Base-by-base conservation (phyloP, 2,329 filamentous ascomycete species). In the Scedosporium dehoogii region DNA sequence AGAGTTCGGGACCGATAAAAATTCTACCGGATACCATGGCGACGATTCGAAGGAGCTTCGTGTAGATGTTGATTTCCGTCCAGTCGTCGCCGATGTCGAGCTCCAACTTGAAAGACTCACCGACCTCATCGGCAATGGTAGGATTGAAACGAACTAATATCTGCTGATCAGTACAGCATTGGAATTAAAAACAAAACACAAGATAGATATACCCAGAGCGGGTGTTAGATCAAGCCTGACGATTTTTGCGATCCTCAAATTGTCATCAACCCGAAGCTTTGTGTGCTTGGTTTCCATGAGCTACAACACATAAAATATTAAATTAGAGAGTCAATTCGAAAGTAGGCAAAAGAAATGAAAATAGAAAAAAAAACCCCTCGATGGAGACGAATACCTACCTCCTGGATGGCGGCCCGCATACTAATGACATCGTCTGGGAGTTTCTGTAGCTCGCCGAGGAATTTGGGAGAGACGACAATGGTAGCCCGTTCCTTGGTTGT, bases 1-100 rank as follows among this genome's bases (percentile, higher is more conserved):
- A 78, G 1, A 80, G 72, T 60, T 80, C 77, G 1, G 76, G 68
- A 4, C 79, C 79, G 29, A 81, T 72, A 60, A 81, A 81, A 29
- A 81, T 69, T 10, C 76, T 72, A 3, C 79, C 79, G 0, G 77
- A 79, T 0, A 77, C 73, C 63, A 75, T 75, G 58, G 76, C 77
- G 1, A 82, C 75, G 46, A 81, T 74, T 18, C 76, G 75, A 2
- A 80, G 70, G 4, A 82, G 67, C 7, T 70, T 72, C 9, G 70
- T 63, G 69, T 76, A 72, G 38, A 79, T 73, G n/a, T 73, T 73
- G 53, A 79, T 68, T 1, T 70, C 62, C 0, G 72, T 76, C 76
- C 77, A 81, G 55, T 76, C 74, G 18, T 69, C 64, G 51, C 71
- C 73, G 0, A 69, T 67, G 0, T 74, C 73, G 1, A 80, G 64